phyloP scores from a whole-genome alignment of 1,284 basidiomycete genomes.

The Ceratobasidium sp. region DNA sequence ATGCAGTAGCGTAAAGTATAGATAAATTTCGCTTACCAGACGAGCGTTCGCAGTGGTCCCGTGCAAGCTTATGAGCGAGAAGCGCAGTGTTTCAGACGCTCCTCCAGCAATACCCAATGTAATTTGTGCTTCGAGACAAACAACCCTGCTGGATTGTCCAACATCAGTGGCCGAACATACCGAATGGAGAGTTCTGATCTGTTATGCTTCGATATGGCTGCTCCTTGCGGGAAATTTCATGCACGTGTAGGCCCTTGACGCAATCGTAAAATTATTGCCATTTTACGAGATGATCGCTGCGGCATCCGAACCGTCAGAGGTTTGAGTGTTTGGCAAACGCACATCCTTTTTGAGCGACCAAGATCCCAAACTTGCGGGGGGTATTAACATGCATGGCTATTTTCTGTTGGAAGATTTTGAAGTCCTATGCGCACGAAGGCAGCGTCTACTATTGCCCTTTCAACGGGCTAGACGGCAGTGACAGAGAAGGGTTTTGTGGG shows the following conservation, averaged over 20 bases:
- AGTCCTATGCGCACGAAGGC: too few relatives aligned
- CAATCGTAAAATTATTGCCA: constrained; percentile 27
- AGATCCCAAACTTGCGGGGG: too few relatives aligned
- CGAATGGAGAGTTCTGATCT: constrained; percentile 9
- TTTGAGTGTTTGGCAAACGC: too few relatives aligned
- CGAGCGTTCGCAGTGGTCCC: neutral
- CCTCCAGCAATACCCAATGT: neutral
- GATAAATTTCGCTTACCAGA: too few relatives aligned
- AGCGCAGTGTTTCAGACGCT: neutral
- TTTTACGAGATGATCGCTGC: constrained; percentile 1
- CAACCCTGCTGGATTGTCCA: constrained; percentile 6
- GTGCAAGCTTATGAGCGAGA: neutral
- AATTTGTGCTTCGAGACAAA: constrained; percentile 11
- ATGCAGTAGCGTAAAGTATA: too few relatives aligned
- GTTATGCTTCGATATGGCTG: constrained; percentile 26
- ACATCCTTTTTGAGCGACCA: too few relatives aligned
- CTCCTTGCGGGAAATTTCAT: too few relatives aligned
- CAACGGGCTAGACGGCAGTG: too few relatives aligned
- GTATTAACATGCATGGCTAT: too few relatives aligned
- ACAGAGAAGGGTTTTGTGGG: too few relatives aligned
- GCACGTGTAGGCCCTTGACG: constrained; percentile 34
- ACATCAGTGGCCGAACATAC: neutral
- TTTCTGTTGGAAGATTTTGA: too few relatives aligned
- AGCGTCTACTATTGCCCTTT: too few relatives aligned
- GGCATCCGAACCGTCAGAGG: neutral